Conservation (phyloP, 2,329 filamentous ascomycete genomes). For the Scedosporium apiospermum region DNA sequence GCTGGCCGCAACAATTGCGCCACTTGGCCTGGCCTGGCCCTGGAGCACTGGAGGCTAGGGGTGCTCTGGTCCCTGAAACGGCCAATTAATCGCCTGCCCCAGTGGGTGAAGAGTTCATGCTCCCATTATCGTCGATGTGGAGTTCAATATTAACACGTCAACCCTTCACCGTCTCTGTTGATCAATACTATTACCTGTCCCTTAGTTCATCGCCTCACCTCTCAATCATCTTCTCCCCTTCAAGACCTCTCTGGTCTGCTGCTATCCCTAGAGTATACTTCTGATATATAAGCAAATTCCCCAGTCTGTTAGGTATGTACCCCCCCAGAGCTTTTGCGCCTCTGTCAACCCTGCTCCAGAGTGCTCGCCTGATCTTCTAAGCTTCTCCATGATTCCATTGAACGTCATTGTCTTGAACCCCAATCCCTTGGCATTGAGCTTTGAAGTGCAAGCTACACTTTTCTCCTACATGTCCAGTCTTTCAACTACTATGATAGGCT, state of each 20-base stretch:
- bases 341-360: background rate
- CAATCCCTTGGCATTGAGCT: background rate
- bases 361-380: no score
- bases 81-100: slow-evolving; percentile 10
- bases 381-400: no score
- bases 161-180: background rate
- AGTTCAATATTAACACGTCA: background rate
- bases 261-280: background rate
- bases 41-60: background rate
- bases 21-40: background rate
- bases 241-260: background rate
- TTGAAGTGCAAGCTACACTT: no score
- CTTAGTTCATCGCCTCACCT: background rate
- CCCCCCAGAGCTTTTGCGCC: background rate
- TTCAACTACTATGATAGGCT: background rate
- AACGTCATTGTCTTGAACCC: background rate
- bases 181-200: background rate
- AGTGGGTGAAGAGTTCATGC: background rate
- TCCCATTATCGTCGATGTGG: background rate
- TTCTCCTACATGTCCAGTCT: background rate
- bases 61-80: slow-evolving; percentile 9
- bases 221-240: background rate
- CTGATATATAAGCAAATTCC: background rate
- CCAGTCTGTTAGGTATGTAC: background rate
- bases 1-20: background rate